phyloP scores from a whole-genome alignment of 2,329 filamentous ascomycete species.

The Sporothrix dimorphospora region DNA sequence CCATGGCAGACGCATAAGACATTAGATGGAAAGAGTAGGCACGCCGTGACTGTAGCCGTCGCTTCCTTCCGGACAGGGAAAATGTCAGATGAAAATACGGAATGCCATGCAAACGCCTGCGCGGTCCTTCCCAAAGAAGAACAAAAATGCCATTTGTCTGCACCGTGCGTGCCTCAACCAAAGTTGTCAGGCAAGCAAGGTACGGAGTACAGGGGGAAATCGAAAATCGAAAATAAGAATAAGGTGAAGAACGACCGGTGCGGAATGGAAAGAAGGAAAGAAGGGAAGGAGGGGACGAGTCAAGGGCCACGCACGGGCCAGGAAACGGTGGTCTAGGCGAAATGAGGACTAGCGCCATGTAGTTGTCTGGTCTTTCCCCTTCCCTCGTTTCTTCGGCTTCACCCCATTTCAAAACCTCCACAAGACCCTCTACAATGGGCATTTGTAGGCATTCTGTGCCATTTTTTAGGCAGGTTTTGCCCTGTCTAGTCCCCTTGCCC shows the following conservation, averaged over 20 bases:
- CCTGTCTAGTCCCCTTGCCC: background rate
- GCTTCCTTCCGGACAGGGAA: conserved; percentile 6
- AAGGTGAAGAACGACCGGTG: conserved; percentile 12
- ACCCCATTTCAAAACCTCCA: conserved; percentile 25
- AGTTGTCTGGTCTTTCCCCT: conserved; percentile 31
- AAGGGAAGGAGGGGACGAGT: conserved; percentile 29
- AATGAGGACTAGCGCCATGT: conserved; percentile 29
- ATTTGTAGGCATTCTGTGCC: background rate
- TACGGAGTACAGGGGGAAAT: background rate
- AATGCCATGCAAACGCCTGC: background rate
- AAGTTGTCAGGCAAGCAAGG: background rate
- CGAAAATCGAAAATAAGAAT: background rate
- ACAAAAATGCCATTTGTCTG: background rate
- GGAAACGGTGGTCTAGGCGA: conserved; percentile 30
- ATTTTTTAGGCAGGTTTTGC: background rate
- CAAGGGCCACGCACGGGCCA: conserved; percentile 32
- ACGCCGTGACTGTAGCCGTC: background rate
- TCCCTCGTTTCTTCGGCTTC: conserved; percentile 18
- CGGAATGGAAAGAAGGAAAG: conserved; percentile 18
- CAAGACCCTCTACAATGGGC: background rate
- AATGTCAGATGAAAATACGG: background rate
- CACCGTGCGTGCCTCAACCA: background rate
- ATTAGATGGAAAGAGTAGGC: conserved; percentile 6
- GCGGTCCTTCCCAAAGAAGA: background rate
- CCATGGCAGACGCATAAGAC: conserved; percentile 8